Conservation (phyloP, 2,329 filamentous ascomycete species). For the Aureobasidium uvarum region DNA sequence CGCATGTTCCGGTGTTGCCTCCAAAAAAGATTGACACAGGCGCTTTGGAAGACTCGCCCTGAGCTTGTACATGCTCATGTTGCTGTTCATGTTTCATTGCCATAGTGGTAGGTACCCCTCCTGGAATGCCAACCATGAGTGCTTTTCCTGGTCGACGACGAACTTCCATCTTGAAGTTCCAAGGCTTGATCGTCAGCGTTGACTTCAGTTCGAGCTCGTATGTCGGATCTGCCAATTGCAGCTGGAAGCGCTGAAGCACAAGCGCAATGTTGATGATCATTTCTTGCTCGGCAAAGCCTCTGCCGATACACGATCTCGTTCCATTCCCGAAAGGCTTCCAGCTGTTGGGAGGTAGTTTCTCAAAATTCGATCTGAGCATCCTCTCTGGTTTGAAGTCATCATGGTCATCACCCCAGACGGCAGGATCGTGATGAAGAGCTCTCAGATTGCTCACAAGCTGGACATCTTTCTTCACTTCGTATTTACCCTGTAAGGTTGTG, state of each 20-base stretch:
- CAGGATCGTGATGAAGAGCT: slow-evolving; percentile 44
- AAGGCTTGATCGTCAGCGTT: slow-evolving; percentile 49
- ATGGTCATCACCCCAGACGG: slow-evolving; percentile 47
- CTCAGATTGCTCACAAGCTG: slow-evolving; percentile 38
- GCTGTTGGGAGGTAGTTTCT: slow-evolving; percentile 42
- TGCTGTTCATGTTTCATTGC: not conserved
- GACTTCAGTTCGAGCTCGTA: slow-evolving; percentile 44
- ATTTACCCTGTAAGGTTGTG: slow-evolving; percentile 39
- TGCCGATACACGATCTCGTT: slow-evolving; percentile 53
- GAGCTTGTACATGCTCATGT: not conserved
- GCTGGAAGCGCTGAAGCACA: slow-evolving; percentile 48
- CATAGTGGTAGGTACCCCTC: not conserved
- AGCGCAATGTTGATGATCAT: slow-evolving; percentile 47
- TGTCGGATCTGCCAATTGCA: slow-evolving; percentile 45
- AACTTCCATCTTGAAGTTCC: slow-evolving; percentile 43
- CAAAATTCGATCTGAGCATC: slow-evolving; percentile 48
- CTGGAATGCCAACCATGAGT: not conserved
- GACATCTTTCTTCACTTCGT: slow-evolving; percentile 39
- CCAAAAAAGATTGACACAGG: slow-evolving; percentile 43
- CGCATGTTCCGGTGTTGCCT: slow-evolving; percentile 45
- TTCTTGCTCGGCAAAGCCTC: slow-evolving; percentile 57
- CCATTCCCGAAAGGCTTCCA: slow-evolving; percentile 58
- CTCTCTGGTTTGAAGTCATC: slow-evolving; percentile 49
- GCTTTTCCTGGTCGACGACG: slow-evolving; percentile 35
- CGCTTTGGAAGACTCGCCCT: slow-evolving; percentile 26